Conservation (phyloP, 257 asterid species). For the Solanum lycopersicoides region DNA sequence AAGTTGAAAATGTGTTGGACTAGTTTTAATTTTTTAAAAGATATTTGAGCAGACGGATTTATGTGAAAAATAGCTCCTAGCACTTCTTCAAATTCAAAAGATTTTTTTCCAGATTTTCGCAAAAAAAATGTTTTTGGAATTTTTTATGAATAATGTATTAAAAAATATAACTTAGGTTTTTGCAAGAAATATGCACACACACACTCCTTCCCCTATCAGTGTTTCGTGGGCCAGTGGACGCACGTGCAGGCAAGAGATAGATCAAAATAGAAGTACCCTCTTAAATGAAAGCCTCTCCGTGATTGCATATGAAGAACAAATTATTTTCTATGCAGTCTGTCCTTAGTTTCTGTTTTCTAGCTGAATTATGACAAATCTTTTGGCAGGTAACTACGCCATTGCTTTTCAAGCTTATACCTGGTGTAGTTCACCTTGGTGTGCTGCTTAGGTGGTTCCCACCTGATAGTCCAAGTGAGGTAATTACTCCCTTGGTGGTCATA, state of each 20-base stretch:
- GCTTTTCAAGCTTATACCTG: slow-evolving; percentile 94
- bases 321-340: background rate
- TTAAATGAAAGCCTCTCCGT: background rate
- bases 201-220: background rate
- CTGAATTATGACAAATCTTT: background rate
- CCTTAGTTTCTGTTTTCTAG: background rate
- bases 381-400: slow-evolving; percentile 88
- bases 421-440: slow-evolving; percentile 87
- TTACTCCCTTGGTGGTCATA: background rate
- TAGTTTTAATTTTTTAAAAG: background rate
- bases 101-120: background rate
- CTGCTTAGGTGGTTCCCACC: slow-evolving; percentile 88
- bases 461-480: slow-evolving; percentile 75
- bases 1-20: background rate
- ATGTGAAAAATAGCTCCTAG: background rate
- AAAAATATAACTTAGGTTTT: background rate
- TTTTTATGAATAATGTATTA: background rate
- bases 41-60: background rate
- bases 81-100: background rate
- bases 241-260: background rate
- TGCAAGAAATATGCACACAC: background rate
- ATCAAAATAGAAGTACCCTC: background rate
- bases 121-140: background rate
- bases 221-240: background rate
- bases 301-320: background rate